A percentile compares a stretch with the other conserved stretches of the same genome.
These are phyloP conservation scores for Ocimum tenuiflorum DNA, from an alignment of 257 asterid species.

Conservation along the genomic window DNA sequence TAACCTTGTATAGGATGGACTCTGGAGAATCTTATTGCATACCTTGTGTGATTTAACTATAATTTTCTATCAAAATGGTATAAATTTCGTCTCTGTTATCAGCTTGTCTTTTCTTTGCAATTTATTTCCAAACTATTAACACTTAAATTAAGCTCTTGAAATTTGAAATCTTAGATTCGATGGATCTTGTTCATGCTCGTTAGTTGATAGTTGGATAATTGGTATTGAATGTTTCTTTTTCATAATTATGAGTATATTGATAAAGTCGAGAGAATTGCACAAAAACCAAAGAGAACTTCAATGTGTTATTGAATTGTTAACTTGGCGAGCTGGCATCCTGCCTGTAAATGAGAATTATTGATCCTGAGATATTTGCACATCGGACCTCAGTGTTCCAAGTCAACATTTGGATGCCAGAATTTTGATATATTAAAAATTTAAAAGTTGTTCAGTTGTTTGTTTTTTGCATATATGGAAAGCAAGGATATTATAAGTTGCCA, in stretches of 20 bases:
- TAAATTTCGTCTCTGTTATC: not conserved
- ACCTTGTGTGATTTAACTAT: not conserved
- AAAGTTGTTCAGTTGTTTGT: too few relatives aligned
- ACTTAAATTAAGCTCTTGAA: not conserved
- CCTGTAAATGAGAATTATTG: too few relatives aligned
- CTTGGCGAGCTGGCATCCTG: too few relatives aligned
- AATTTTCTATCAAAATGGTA: not conserved
- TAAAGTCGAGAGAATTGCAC: too few relatives aligned
- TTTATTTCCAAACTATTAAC: not conserved
- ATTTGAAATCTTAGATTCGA: not conserved
- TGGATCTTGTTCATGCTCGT: conserved; percentile 1
- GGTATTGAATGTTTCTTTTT: not conserved
- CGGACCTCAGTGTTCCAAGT: too few relatives aligned
- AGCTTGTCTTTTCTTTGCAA: not conserved
- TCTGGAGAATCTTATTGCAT: not conserved
- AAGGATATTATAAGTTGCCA: too few relatives aligned
- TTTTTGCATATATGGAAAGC: too few relatives aligned
- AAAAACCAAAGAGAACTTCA: too few relatives aligned
- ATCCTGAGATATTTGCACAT: too few relatives aligned
- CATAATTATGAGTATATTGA: not conserved
- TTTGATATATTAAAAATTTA: too few relatives aligned
- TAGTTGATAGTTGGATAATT: not conserved
- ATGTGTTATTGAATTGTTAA: too few relatives aligned
- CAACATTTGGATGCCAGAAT: too few relatives aligned
- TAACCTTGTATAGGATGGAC: not conserved